phyloP scores from a whole-genome alignment of 2,329 filamentous ascomycete species.

The Fusarium domesticum region DNA sequence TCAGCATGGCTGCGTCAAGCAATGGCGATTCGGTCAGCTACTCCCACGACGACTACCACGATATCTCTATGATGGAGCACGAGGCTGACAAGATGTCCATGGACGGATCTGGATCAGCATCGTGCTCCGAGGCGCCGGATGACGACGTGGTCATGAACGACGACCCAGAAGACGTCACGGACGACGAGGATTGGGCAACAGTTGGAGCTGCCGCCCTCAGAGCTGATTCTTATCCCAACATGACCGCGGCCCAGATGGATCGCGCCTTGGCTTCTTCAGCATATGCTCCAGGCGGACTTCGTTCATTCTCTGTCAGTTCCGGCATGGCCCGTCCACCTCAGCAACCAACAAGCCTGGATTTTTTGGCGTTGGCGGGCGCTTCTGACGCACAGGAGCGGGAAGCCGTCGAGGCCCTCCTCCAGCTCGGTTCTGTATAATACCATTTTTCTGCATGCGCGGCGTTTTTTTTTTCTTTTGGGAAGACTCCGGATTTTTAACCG shows the following conservation, averaged over 20 bases:
- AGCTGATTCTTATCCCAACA: conserved; percentile 59
- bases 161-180: conserved; percentile 81
- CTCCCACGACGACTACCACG: conserved; percentile 65
- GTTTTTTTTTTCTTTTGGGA: conserved; percentile 39
- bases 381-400: conserved; percentile 74
- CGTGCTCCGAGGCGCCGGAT: conserved; percentile 71
- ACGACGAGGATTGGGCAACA: conserved; percentile 93
- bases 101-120: conserved; percentile 66
- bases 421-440: conserved; percentile 74
- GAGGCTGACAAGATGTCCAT: conserved; percentile 96
- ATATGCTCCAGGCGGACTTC: conserved; percentile 46
- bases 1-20: conserved; percentile 55
- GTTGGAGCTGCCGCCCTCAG: conserved; percentile 84
- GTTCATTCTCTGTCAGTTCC: conserved; percentile 48
- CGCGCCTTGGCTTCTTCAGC: conserved; percentile 43
- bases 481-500: conserved; percentile 21
- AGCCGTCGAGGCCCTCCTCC: conserved; percentile 75
- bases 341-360: conserved; percentile 48
- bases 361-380: conserved; percentile 49
- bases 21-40: conserved; percentile 71
- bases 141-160: conserved; percentile 67
- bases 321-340: conserved; percentile 54
- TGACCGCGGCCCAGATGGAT: conserved; percentile 54
- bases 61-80: conserved; percentile 70
- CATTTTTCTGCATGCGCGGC: conserved; percentile 49